Base-by-base conservation (phyloP, 192 early-diverging fungal species). In the Coemansia furcata region DNA sequence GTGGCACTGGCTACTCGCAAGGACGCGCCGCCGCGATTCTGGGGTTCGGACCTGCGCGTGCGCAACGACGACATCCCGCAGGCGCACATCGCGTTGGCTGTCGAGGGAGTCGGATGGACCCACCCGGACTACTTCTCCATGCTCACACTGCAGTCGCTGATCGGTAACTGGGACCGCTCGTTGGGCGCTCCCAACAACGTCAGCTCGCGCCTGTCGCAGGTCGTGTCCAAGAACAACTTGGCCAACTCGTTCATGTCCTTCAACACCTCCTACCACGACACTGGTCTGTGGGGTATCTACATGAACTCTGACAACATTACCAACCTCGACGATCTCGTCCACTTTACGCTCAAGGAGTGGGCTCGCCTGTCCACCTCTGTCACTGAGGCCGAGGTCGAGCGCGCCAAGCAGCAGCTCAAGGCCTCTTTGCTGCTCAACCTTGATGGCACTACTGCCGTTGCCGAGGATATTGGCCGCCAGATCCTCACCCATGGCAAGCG, bases 241-340 rank as follows among this genome's bases (percentile, higher is more conserved):
- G 97, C 95, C 74, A 99, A 96, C 86, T 96, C 94, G 59, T 99
- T 96, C 90, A 95, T 97, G 93, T 92, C 95, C 58, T 99, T 99
- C 88, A 98, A 99, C 87, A 98, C 97, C 29, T 95, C 95, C 17
- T 99, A 99, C 89, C 90, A 90, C 43, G 97, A 99, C 82, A 98
- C 95, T 23, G 97, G 97, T 44, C 86, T 99, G 54, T 99, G 94
- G 85, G 97, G 97, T 63, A 94, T 96, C 72, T 99, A 98, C 87
- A 77, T 94, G 60, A 88, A 90, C 43, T 90, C 92, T 23, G 92
- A 97, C 81, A 91, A 93, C 83, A 84, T 85, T 67, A 84, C 85
- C 67, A 76, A 86, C 65, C 85, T 98, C 62, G 94, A 96, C 80
- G 93, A 97, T 67, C 84, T 97, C 49, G 82, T 94, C 35, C 90